Evolutionary conservation across 805 yeast species (phyloP), one percentile per base, ranked within the genome.

Genomic region (Yarrowia osloensis): DNA sequence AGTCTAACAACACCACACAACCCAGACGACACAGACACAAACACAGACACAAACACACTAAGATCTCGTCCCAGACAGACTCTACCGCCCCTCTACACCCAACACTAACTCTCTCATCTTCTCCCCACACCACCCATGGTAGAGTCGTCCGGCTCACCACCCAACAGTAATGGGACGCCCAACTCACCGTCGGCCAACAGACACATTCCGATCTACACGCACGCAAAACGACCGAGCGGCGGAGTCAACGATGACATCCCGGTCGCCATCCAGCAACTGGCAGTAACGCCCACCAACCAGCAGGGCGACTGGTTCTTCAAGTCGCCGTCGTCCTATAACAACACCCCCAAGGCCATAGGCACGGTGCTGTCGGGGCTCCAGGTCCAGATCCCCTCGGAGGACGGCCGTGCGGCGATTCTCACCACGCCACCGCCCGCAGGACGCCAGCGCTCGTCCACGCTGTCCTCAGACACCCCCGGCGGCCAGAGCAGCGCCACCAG

Each of bases 241-340:
- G 39, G 8, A 4, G 17, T 15, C 7, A 22, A 13, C 47, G 62
- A 55, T 8, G 63, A 57, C 4, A 37, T 57, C 11, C 63, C 63
- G 1, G 31, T 57, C 9, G 63, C 63, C 5, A 57, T 57, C 37
- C 63, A 57, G 7, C 63, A 57, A 21, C 63, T 57, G 17, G 63
- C 63, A 0, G 63, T 57, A 3, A 57, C 63, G 4, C 63, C 63
- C 37, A 57, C 63, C 6, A 57, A 57, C 63, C 63, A 57, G 28
- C 63, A 57, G 49, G 49, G 49, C 4, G 63, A 57, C 12, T 57
- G 49, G 49, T 57, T 57, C 19, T 57, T 57, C 63, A 57, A 57
- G 28, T 39, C 49, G 39, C 63, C 63, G 7, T 19, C 28, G 2
- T 15, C 22, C 8, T 39, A 40, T n/a, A n/a, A n/a, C 63, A 28